Evolutionary conservation across 257 asterid species (phyloP), one percentile per base, ranked within the genome.

Genomic region (Cruciata laevipes): DNA sequence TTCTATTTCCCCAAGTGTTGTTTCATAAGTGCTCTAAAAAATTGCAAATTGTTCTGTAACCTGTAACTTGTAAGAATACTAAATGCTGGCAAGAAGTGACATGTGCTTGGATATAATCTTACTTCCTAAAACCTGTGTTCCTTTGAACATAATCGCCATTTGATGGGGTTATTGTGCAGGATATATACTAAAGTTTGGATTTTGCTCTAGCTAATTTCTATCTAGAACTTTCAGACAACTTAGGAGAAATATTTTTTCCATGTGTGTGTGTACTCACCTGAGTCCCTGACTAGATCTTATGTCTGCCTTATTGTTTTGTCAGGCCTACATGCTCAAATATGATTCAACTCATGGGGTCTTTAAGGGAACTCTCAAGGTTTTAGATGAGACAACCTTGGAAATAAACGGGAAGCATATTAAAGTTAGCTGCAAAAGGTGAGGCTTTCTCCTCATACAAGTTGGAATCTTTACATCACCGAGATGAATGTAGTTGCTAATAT

Each of bases 301-400:
- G 17, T 23, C 18, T n/a, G 38, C 6, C 11, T 53, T 33, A 42
- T 58, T 56, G 23, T 63, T 66, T 74, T 68, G 14, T 74, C 86
- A 90, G 99, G 97, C 99, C 58, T 94, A 94, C 88, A 88, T 94
- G 98, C 84, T 89, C 71, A 94, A 94, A 83, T 94, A 90, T 77
- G 99, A 94, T 66, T 94, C 99, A 30, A 94, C 99, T 61, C 99
- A 94, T 60, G 98, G 99, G 67, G 87, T 86, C 51, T 89, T 81
- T 82, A 76, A 80, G 69, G 97, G 96, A 69, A 82, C 86, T 59
- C 74, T 94, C 77, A 75, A 66, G 52, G 96, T 94, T 38, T 72
- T 84, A 69, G 96, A 89, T 71, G 96, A 85, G 9, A 77, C 96
- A 71, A 90, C 96, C 40, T 68, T 94, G 86, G 99, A 94, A 80